Evolutionary conservation across 306 rosid genomes (phyloP).

Genomic region (Vigna hirtella): DNA sequence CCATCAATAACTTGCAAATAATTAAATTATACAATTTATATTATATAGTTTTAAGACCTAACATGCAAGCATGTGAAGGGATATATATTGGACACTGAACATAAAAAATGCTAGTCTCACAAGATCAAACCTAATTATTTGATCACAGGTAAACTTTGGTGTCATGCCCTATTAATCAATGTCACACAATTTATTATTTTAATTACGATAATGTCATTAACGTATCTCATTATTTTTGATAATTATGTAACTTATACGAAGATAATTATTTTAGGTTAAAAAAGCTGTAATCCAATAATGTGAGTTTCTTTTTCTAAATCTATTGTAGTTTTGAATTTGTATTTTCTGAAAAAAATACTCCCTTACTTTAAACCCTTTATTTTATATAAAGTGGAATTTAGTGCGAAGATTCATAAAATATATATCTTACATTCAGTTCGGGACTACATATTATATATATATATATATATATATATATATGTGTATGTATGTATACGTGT

Average conservation of each 20-base stretch:
- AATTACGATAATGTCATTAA: background rate
- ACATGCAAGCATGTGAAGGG: conserved; percentile 42
- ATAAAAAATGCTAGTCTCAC: conserved; percentile 22
- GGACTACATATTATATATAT: background rate
- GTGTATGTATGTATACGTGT: background rate
- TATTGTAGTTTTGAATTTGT: background rate
- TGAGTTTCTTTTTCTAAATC: no score
- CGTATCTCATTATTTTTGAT: background rate
- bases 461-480: no score
- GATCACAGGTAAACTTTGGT: conserved; percentile 13
- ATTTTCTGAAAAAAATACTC: background rate
- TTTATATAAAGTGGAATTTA: conserved; percentile 3
- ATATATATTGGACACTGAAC: conserved; percentile 20
- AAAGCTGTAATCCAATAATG: no score
- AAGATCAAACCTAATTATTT: background rate
- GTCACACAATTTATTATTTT: background rate
- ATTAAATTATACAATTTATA: background rate
- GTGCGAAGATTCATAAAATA: conserved; percentile 18
- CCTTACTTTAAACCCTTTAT: background rate
- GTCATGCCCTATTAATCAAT: background rate
- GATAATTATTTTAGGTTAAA: no score
- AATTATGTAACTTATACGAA: no score
- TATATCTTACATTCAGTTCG: conserved; percentile 21
- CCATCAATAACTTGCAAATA: background rate
- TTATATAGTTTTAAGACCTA: background rate